Evolutionary conservation across 257 asterid species (phyloP), one percentile per base, ranked within the genome.

Genomic region (Galeopsis tetrahit): DNA sequence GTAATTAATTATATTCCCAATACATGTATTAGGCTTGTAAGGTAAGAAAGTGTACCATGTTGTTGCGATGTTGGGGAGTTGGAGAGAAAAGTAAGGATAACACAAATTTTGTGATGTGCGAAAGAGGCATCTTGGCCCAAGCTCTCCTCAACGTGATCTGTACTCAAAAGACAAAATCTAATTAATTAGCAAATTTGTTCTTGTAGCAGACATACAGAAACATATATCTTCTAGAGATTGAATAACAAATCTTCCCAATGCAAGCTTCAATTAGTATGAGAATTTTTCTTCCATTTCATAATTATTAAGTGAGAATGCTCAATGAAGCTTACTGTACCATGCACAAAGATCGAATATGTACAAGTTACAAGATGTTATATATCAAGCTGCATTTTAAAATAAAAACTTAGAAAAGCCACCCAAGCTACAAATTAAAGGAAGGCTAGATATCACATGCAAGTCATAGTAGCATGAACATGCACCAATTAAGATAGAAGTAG

Each of bases 91-190:
- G 75, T 31, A 94, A 78, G 51, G 95, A 77, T 72, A 81, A 87
- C 31, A 94, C 8, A 63, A 93, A 72, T 82, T 87, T 91, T 9
- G 86, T 86, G 84, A 88, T 91, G 79, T 94, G 97, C 99, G 96
- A 91, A 71, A 91, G 91, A 9, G 98, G 92, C 99, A 94, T 85
- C 77, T 74, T 82, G 2, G 86, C 93, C 99, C 98, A 94, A 48
- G 96, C 85, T 86, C 97, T 90, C 84, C 76, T 77, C 76, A 94
- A 80, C 3, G 97, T 94, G 75, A 91, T 86, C 99, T 87, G 70
- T 71, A 21, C 1, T 21, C 68, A 60, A 40, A 21, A 62, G 42
- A 66, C 57, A 15, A 71, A 34, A 15, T 55, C 69, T 21, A 21
- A 21, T 21, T 62, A 43, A 73, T 70, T 40, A 14, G 10, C 31